Base-by-base conservation (phyloP, 164 flowering plant species). In the Liquidambar formosana region DNA sequence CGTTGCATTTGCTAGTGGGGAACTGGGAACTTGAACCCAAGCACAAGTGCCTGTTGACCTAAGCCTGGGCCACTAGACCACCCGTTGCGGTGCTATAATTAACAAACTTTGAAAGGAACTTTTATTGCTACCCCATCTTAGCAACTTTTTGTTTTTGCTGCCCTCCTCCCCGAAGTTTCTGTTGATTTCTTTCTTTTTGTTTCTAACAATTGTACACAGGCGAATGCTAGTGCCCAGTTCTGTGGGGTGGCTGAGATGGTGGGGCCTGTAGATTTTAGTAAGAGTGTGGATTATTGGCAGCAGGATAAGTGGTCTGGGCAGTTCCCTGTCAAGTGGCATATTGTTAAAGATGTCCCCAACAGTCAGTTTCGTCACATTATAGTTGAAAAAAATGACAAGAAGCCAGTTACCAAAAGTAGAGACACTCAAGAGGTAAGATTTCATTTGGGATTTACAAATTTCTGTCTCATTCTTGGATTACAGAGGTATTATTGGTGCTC, bases 211-310 rank as follows among this genome's bases (percentile, higher is more conserved):
- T 49, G 43, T 44, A 8, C 45, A 63, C 74, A 84, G 87, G 87
- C 82, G 15, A 84, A 84, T 78, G 74, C 77, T 19, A 84, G 87
- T 70, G 85, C 82, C 12, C 87, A 82, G 57, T 84, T 82, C 58
- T 79, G 80, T 69, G 87, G 87, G 43, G 76, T 84, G 19, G 85
- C 87, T 14, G 85, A 84, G 67, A 84, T 84, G 85, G 64, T 66
- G 38, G 85, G 87, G 22, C 72, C 80, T 48, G 85, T 84, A 18
- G 83, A 84, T 66, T 84, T 79, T 47, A 64, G 75, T 45, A 80
- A 76, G 57, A 61, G 51, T 71, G 69, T 79, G 23, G 85, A 80
- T 23, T 77, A 70, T 47, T 84, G 85, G 87, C 82, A 84, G 63
- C 87, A 77, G 43, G 87, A 84, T 62, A 79, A 79, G 56, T 84